phyloP scores from a whole-genome alignment of 2,329 filamentous ascomycete genomes.

The Blumeria hordei region DNA sequence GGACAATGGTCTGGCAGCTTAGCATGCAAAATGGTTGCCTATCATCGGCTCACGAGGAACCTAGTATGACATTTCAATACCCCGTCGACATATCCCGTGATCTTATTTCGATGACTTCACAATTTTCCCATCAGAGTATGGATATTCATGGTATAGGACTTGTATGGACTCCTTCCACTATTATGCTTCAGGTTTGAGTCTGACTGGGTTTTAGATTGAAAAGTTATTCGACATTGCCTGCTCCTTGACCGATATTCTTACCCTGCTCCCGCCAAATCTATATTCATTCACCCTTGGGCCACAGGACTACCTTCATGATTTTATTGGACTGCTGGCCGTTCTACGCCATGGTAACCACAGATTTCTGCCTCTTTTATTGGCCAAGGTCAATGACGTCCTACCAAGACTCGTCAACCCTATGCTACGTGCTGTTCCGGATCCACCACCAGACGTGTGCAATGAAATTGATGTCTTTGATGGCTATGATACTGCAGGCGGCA shows the following conservation, averaged over 20 bases:
- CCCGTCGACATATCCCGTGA: constrained; percentile 38
- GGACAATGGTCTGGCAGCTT: constrained; percentile 38
- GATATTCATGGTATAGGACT: constrained; percentile 53
- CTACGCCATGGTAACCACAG: constrained; percentile 54
- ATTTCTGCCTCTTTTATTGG: constrained; percentile 52
- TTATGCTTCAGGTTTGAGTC: not conserved
- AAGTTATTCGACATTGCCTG: constrained; percentile 59
- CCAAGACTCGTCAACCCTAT: constrained; percentile 36
- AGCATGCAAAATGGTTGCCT: constrained; percentile 28
- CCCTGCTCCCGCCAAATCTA: constrained; percentile 33
- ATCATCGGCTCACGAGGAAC: constrained; percentile 23
- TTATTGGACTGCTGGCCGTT: constrained; percentile 40
- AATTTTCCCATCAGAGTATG: constrained; percentile 48
- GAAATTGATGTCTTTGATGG: constrained; percentile 39
- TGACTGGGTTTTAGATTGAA: constrained; percentile 28
- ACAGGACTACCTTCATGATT: constrained; percentile 46
- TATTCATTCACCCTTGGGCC: constrained; percentile 42
- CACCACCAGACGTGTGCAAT: constrained; percentile 24
- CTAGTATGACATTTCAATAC: constrained; percentile 35
- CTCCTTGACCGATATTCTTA: constrained; percentile 49
- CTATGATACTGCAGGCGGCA: constrained; percentile 31
- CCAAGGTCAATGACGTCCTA: constrained; percentile 50
- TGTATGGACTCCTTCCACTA: constrained; percentile 22
- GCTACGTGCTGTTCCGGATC: constrained; percentile 33
- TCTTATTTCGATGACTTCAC: constrained; percentile 38